phyloP scores from a whole-genome alignment of 2,329 filamentous ascomycete species.

The Penicillium frequentans region DNA sequence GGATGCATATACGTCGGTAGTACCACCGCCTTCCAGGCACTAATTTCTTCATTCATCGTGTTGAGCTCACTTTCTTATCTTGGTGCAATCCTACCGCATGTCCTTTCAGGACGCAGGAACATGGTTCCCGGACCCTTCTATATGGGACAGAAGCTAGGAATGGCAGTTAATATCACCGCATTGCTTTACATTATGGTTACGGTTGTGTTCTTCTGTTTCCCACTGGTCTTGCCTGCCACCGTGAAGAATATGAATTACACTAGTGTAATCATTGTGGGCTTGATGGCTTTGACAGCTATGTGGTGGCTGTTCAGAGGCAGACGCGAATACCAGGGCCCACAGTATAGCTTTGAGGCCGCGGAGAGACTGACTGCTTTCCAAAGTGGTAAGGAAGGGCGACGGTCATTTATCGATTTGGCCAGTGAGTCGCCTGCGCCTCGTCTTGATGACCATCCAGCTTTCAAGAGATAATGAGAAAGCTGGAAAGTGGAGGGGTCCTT shows the following conservation, averaged over 20 bases:
- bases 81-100: constrained; percentile 61
- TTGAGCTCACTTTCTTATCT: constrained; percentile 60
- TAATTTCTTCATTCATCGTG: constrained; percentile 62
- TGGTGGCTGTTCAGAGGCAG: constrained; percentile 37
- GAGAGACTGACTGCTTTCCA: constrained; percentile 30
- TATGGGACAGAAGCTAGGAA: constrained; percentile 52
- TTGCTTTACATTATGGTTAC: constrained; percentile 61
- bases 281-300: constrained; percentile 32
- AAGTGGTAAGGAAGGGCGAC: constrained; percentile 4
- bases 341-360: constrained; percentile 52
- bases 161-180: constrained; percentile 52
- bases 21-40: constrained; percentile 65
- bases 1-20: constrained; percentile 67
- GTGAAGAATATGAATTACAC: constrained; percentile 56
- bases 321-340: constrained; percentile 35
- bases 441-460: constrained; percentile 3
- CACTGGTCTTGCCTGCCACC: constrained; percentile 48
- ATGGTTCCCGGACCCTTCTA: constrained; percentile 60
- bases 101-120: constrained; percentile 47
- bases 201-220: constrained; percentile 65
- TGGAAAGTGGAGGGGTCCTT: neutral
- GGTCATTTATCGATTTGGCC: constrained; percentile 4
- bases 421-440: neutral
- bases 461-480: neutral
- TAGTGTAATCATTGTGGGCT: constrained; percentile 38